Evolutionary conservation across 2,329 filamentous ascomycete genomes (phyloP).

Genomic region (Colletotrichum coccodes): DNA sequence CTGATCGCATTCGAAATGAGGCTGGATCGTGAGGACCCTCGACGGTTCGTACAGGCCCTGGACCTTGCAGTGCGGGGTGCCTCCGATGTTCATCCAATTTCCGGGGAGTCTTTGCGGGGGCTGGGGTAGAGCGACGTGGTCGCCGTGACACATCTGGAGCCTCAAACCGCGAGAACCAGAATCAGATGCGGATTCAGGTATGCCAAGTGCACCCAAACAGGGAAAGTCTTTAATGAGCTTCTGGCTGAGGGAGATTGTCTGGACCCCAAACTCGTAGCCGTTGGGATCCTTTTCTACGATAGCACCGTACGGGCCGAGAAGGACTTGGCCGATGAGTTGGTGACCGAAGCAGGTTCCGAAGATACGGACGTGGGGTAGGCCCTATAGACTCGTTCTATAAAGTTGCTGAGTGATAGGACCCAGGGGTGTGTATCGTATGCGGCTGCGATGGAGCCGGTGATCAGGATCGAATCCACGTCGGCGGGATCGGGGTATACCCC

Average conservation of each 20-base stretch:
- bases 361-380: slow-evolving; percentile 44
- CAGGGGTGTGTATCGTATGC: slow-evolving; percentile 55
- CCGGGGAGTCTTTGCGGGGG: slow-evolving; percentile 43
- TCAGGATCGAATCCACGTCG: slow-evolving; percentile 42
- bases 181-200: background rate
- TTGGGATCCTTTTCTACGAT: slow-evolving; percentile 48
- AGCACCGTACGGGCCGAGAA: slow-evolving; percentile 36
- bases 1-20: slow-evolving; percentile 57
- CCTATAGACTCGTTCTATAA: slow-evolving; percentile 42
- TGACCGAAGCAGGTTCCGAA: slow-evolving; percentile 61
- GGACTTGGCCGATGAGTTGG: slow-evolving; percentile 56
- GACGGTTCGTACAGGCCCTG: slow-evolving; percentile 54
- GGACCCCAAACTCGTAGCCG: slow-evolving; percentile 58
- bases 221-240: slow-evolving; percentile 52
- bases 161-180: slow-evolving; percentile 31
- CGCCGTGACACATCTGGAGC: slow-evolving; percentile 60
- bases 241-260: slow-evolving; percentile 49
- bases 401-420: slow-evolving; percentile 55
- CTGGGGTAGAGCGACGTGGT: slow-evolving; percentile 43
- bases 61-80: slow-evolving; percentile 51
- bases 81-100: slow-evolving; percentile 51
- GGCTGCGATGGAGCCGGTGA: slow-evolving; percentile 49
- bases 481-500: slow-evolving; percentile 40
- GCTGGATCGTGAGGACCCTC: slow-evolving; percentile 54
- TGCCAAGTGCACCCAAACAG: slow-evolving; percentile 40